phyloP scores from a whole-genome alignment of 208 protist genomes.

The Trypanosoma cruzi region DNA sequence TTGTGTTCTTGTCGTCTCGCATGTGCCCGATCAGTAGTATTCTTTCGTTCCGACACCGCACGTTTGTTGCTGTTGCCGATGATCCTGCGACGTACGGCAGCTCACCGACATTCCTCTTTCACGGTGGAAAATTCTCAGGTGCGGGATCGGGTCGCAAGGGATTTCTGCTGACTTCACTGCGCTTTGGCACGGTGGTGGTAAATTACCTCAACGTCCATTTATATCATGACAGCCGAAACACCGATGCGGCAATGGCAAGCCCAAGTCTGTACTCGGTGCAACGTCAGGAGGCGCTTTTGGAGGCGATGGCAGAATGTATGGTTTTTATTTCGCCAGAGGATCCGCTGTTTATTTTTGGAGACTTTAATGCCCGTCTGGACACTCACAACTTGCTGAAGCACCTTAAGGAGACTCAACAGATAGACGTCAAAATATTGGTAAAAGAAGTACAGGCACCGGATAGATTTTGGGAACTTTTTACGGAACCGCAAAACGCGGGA shows the following conservation, averaged over 20 bases:
- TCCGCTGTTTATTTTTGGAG: conserved; percentile 79
- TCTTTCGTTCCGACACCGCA: conserved; percentile 76
- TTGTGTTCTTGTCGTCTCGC: conserved; percentile 77
- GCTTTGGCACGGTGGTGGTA: conserved; percentile 62
- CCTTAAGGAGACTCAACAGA: conserved; percentile 34
- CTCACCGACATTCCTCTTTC: conserved; percentile 45
- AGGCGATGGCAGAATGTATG: conserved; percentile 60
- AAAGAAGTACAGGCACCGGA: conserved; percentile 58
- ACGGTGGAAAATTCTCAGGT: conserved; percentile 58
- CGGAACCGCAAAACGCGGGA: conserved; percentile 28
- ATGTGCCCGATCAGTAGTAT: conserved; percentile 74
- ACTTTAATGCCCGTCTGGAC: conserved; percentile 78
- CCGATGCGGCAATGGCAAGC: conserved; percentile 36
- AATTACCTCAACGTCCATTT: conserved; percentile 80
- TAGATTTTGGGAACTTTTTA: conserved; percentile 55
- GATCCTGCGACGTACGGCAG: conserved; percentile 80
- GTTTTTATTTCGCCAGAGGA: conserved; percentile 49
- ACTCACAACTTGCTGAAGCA: conserved; percentile 36
- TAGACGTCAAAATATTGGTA: conserved; percentile 37
- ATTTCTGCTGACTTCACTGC: conserved; percentile 70
- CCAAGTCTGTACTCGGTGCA: conserved; percentile 57
- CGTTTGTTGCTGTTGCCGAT: conserved; percentile 72
- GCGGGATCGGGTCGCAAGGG: conserved; percentile 73
- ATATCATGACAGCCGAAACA: conserved; percentile 73
- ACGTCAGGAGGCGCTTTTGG: conserved; percentile 53